Base-by-base conservation (phyloP, 495 filamentous ascomycete species). In the Pyronema domesticum region DNA sequence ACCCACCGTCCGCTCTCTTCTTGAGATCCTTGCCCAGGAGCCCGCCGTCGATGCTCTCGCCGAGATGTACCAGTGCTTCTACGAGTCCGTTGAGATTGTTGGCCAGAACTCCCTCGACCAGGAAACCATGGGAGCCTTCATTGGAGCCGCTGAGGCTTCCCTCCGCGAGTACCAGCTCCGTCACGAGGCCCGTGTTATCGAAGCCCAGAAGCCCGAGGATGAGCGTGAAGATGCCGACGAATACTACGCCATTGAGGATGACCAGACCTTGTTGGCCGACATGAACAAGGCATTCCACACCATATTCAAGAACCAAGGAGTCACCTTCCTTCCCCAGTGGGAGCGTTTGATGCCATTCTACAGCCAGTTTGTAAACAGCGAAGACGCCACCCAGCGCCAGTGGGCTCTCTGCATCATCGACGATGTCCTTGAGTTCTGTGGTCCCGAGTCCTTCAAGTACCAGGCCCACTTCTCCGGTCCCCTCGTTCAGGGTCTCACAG, bases 221-320 rank as follows among this genome's bases (percentile, higher is more conserved):
- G 86, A 79, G 45, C 84, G 88, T 52, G 87, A 94, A 59, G 82
- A 89, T 52, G 74, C 74, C 3, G 85, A 89, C 59, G 85, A 89
- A 33, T 68, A 89, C 5, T 83, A 91, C 61, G 93, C 93, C 6
- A 85, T 99, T 36, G 93, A 99, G 68, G 93, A 99, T 60, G 93
- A 99, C 65, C 91, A 96, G 67, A 89, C 86, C 23, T 72, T 99
- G 17, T 79, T 99, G 46, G 94, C 89, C 7, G 93, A 99, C 64
- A 99, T 99, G 93, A 99, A 96, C 80, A 99, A 99, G 73, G 87
- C 93, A 0, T 99, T 94, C 78, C 93, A 99, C 68, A 91, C 85
- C 44, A 87, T 99, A 61, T 96, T 96, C 74, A 95, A 95, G 74
- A 85, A 95, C 73, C 85, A 93, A 63, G 83, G 85, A 54, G 74